phyloP scores from a whole-genome alignment of 2,329 filamentous ascomycete genomes.

The Hypomyces perniciosus region DNA sequence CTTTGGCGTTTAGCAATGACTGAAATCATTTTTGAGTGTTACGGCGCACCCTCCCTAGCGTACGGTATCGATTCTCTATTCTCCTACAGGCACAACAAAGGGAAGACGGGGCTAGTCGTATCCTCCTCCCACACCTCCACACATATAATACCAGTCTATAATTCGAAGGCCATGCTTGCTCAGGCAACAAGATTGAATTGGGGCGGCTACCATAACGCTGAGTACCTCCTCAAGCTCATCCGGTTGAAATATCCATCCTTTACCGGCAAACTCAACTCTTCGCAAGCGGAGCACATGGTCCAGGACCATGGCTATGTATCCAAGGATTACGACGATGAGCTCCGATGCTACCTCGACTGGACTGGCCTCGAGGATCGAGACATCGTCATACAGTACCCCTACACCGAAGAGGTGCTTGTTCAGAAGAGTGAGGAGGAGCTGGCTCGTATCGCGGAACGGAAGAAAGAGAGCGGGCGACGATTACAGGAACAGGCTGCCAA shows the following conservation, averaged over 20 bases:
- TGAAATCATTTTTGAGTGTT: slow-evolving; percentile 95
- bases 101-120: slow-evolving; percentile 78
- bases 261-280: slow-evolving; percentile 75
- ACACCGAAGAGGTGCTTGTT: slow-evolving; percentile 79
- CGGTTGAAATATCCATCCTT: slow-evolving; percentile 88
- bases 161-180: slow-evolving; percentile 74
- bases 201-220: slow-evolving; percentile 84
- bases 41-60: slow-evolving; percentile 79
- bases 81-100: slow-evolving; percentile 88
- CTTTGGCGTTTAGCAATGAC: slow-evolving; percentile 66
- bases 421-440: slow-evolving; percentile 96
- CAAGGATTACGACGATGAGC: slow-evolving; percentile 72
- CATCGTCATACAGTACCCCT: slow-evolving; percentile 86
- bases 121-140: slow-evolving; percentile 92
- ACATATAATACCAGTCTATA: slow-evolving; percentile 87
- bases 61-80: slow-evolving; percentile 97
- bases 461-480: slow-evolving; percentile 86
- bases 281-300: slow-evolving; percentile 83
- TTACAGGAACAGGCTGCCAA: slow-evolving; percentile 95
- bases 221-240: slow-evolving; percentile 86
- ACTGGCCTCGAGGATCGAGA: slow-evolving; percentile 85
- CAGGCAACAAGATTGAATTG: slow-evolving; percentile 90
- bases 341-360: slow-evolving; percentile 78
- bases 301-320: slow-evolving; percentile 87
- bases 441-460: slow-evolving; percentile 81